These are phyloP conservation scores for Gymnopus androsaceus DNA, from an alignment of 1,284 basidiomycete species.

Conservation along the genomic window DNA sequence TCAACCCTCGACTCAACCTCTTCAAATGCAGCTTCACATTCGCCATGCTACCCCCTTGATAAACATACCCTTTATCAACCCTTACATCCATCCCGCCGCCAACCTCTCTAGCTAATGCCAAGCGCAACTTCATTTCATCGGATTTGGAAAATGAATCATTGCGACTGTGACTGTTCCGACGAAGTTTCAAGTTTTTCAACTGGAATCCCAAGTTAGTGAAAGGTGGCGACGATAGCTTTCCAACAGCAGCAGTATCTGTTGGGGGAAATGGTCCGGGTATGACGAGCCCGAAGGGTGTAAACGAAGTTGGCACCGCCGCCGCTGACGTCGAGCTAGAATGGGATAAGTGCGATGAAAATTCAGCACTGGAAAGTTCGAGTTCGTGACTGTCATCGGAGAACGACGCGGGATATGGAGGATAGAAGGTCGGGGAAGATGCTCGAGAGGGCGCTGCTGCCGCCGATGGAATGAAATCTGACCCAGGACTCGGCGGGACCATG, in stretches of 20 bases:
- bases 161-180: background rate
- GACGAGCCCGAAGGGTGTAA: constrained; percentile 12
- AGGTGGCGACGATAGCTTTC: too few species aligned
- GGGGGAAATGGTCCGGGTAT: background rate
- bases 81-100: constrained; percentile 25
- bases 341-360: constrained; percentile 11
- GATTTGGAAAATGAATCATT: constrained; percentile 54
- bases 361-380: background rate
- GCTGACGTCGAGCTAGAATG: background rate
- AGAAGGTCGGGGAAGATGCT: background rate
- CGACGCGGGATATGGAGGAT: constrained; percentile 1
- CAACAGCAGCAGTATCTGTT: background rate
- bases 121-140: constrained; percentile 58
- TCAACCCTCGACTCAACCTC: constrained; percentile 44
- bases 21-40: constrained; percentile 32
- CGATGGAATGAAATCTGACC: constrained; percentile 25
- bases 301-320: background rate
- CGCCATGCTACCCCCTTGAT: constrained; percentile 24
- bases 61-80: constrained; percentile 33
- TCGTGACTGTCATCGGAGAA: constrained; percentile 3
- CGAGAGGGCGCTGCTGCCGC: constrained; percentile 11
- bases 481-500: constrained; percentile 44
- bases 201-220: background rate
- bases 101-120: constrained; percentile 50
- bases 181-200: background rate